These are phyloP conservation scores for Hypoxylon crocopeplum DNA, from an alignment of 495 filamentous ascomycete genomes.

Conservation along the genomic window DNA sequence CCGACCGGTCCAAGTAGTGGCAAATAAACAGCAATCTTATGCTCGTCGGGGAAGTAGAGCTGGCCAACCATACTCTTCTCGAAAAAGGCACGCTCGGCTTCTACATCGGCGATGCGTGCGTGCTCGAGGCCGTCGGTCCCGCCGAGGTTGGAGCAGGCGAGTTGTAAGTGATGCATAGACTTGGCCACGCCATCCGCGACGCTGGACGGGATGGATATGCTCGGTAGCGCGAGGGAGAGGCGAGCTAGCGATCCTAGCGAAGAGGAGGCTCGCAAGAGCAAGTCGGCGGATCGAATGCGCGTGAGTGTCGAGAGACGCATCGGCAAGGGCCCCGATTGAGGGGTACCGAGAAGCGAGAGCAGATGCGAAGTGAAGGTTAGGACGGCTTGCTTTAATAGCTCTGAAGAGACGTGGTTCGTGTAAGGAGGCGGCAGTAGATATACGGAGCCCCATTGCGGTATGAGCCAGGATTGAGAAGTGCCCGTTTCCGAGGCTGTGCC, in stretches of 20 bases:
- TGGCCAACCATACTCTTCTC: constrained; percentile 99
- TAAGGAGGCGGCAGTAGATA: constrained; percentile 71
- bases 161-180: constrained; percentile 76
- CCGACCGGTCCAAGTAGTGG: constrained; percentile 90
- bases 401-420: constrained; percentile 45
- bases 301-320: constrained; percentile 84
- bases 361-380: constrained; percentile 92
- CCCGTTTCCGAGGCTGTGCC: constrained; percentile 50
- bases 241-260: constrained; percentile 93
- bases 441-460: constrained; percentile 97
- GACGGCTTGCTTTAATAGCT: constrained; percentile 77
- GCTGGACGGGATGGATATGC: constrained; percentile 85
- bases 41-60: constrained; percentile 96
- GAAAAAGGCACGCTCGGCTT: constrained; percentile 95
- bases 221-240: constrained; percentile 81
- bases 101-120: constrained; percentile 82
- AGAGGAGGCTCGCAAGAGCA: constrained; percentile 88
- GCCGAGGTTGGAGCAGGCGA: constrained; percentile 75
- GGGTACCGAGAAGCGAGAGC: constrained; percentile 85
- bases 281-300: constrained; percentile 82
- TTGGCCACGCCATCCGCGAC: constrained; percentile 85
- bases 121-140: constrained; percentile 69
- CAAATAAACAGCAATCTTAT: constrained; percentile 97
- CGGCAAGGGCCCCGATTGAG: constrained; percentile 78
- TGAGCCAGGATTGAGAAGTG: constrained; percentile 86